phyloP scores from a whole-genome alignment of 2,329 filamentous ascomycete genomes.

The Orbilia quercus region DNA sequence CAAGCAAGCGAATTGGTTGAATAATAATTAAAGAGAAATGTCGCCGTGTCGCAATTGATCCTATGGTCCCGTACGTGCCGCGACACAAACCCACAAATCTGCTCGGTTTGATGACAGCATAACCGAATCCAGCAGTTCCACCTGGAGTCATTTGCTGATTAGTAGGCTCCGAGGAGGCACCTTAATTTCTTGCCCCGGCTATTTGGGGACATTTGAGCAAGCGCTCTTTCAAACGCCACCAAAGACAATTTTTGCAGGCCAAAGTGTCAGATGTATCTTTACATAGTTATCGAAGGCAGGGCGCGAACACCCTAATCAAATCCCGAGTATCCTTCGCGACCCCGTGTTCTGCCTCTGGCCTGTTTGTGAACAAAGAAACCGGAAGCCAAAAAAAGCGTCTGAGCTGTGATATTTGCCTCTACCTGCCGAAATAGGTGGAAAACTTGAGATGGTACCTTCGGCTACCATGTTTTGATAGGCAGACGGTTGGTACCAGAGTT shows the following conservation, averaged over 20 bases:
- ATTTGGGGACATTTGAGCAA: slow-evolving; percentile 30
- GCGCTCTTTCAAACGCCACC: slow-evolving; percentile 45
- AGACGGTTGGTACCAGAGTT: slow-evolving; percentile 42
- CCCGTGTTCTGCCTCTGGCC: slow-evolving; percentile 28
- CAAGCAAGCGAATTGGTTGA: too few relatives aligned
- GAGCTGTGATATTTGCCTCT: slow-evolving; percentile 30
- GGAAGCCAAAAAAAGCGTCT: slow-evolving; percentile 11
- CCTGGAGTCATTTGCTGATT: slow-evolving; percentile 42
- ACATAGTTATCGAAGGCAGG: slow-evolving; percentile 39
- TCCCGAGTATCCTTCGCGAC: slow-evolving; percentile 12
- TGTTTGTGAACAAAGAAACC: slow-evolving; percentile 15
- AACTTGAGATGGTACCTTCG: slow-evolving; percentile 50
- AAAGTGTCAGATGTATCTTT: slow-evolving; percentile 49
- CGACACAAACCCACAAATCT: slow-evolving; percentile 8
- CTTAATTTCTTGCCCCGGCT: slow-evolving; percentile 49
- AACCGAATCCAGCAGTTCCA: slow-evolving; percentile 43
- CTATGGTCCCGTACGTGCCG: slow-evolving; percentile 1
- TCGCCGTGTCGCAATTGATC: slow-evolving; percentile 41
- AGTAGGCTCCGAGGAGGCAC: slow-evolving; percentile 27
- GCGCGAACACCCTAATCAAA: slow-evolving; percentile 27
- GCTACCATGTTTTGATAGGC: slow-evolving; percentile 42
- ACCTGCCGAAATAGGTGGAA: slow-evolving; percentile 55
- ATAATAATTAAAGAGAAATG: neutral
- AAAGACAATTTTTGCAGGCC: slow-evolving; percentile 42
- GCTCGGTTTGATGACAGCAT: slow-evolving; percentile 29